Evolutionary conservation across 2,329 filamentous ascomycete species (phyloP), one percentile per base, ranked within the genome.

Genomic region (Aspergillus unguis): DNA sequence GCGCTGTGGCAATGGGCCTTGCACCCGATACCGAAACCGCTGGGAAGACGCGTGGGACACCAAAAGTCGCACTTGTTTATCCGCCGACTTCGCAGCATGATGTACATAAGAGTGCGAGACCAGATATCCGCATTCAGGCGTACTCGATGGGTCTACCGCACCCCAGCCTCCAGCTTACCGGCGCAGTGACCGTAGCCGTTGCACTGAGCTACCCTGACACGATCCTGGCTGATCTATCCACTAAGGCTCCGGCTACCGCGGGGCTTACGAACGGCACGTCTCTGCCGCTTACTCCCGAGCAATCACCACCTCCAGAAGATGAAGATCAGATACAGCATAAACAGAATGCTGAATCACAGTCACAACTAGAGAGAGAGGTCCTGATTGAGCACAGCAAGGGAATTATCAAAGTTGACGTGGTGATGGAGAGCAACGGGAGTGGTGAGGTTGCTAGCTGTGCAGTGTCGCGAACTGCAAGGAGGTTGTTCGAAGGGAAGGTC

Each of bases 1-100:
- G 79, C 2, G 79, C 82, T 0, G 74, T 78, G 0, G 71, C 69
- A 8, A 86, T 87, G 79, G 82, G 83, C 0, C 70, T 87, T 17
- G 74, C 75, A 17, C 53, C 62, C 3, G 65, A 74, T 8, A 9
- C 50, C 6, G 31, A 61, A 32, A 31, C 27, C 1, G 75, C 76
- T n/a, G 66, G 70, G 0, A 70, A 68, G 2, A 75, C 75, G 5
- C 76, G 79, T 1, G 76, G 77, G 3, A 82, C 80, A 4, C 84
- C 85, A 0, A 85, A 86, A 60, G 81, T 86, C 45, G 81, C 77
- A 3, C 27, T 52, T 10, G 11, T 52, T 3, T 42, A 33, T 23
- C 38, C 38, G 3, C 38, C 38, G 5, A 17, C 36, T 7, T 38
- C 11, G 3, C 17, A 8, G n/a, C n/a, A 38, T 38, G 8, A n/a